Evolutionary conservation across 371 early-diverging fungal genomes (phyloP).

Genomic region (Mortierella sp.): DNA sequence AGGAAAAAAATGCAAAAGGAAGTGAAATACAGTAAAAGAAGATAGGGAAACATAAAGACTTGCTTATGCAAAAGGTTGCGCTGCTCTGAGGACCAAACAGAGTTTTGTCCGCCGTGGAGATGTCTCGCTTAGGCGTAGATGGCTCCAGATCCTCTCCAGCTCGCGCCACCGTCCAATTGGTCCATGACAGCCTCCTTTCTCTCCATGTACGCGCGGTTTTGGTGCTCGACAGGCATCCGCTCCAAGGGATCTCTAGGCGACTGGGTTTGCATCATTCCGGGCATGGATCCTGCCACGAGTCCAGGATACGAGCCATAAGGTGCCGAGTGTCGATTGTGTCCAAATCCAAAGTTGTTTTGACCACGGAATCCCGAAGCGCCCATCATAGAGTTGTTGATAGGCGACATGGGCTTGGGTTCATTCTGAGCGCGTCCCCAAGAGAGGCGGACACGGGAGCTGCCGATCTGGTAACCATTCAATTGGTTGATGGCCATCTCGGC

Average conservation of each 20-base stretch:
- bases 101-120: constrained; percentile 7
- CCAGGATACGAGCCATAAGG: constrained; percentile 34
- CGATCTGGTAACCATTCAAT: constrained; percentile 89
- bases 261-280: constrained; percentile 49
- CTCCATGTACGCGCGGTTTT: constrained; percentile 60
- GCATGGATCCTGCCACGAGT: constrained; percentile 27
- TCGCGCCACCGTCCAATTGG: constrained; percentile 58
- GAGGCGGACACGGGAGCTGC: constrained; percentile 84
- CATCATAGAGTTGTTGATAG: constrained; percentile 36
- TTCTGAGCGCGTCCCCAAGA: constrained; percentile 92
- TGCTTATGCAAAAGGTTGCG: constrained; percentile 20
- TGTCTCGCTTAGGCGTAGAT: constrained; percentile 58
- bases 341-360: constrained; percentile 37
- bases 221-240: constrained; percentile 60
- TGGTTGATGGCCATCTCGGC: constrained; percentile 92
- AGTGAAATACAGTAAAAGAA: not conserved
- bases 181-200: constrained; percentile 59
- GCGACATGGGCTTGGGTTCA: constrained; percentile 59
- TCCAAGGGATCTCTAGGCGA: constrained; percentile 58
- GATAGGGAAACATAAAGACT: constrained; percentile 2
- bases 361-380: constrained; percentile 34
- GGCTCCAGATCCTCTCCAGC: constrained; percentile 60
- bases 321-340: constrained; percentile 25
- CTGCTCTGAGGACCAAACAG: constrained; percentile 20
- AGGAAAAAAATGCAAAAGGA: not conserved